These are phyloP conservation scores for Boletus coccyginus DNA, from an alignment of 768 basidiomycete species.

Conservation along the genomic window DNA sequence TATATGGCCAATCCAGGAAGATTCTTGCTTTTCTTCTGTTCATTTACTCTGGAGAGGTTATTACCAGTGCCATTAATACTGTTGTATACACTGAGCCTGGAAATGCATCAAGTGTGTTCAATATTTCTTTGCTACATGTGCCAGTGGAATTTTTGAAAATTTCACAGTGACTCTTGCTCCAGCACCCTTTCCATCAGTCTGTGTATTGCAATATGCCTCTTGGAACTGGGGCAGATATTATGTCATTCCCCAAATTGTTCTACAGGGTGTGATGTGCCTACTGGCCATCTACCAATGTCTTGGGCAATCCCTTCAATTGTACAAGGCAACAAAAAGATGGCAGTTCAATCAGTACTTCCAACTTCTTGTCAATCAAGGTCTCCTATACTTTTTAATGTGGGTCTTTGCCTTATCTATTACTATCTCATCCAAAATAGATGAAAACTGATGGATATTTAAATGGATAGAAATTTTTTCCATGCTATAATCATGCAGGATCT, in stretches of 20 bases:
- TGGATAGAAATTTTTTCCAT: slow-evolving; percentile 1
- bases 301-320: background rate
- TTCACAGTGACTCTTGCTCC: background rate
- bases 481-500: background rate
- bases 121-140: background rate
- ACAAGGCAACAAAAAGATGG: background rate
- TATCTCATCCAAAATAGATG: too few relatives aligned
- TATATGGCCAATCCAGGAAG: background rate
- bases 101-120: background rate
- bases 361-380: slow-evolving; percentile 5
- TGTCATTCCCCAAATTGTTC: background rate
- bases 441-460: background rate
- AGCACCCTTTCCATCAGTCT: slow-evolving; percentile 1
- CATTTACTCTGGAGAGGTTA: background rate
- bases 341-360: slow-evolving; percentile 6
- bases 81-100: background rate
- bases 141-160: too few relatives aligned
- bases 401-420: background rate
- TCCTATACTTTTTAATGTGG: slow-evolving; percentile 9
- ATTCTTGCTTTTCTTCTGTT: background rate
- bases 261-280: slow-evolving; percentile 10
- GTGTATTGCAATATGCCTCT: background rate
- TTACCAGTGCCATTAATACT: background rate
- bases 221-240: slow-evolving; percentile 2
- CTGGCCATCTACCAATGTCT: background rate